Conservation (phyloP, 208 protist species). For the Acanthamoeba castellanii region DNA sequence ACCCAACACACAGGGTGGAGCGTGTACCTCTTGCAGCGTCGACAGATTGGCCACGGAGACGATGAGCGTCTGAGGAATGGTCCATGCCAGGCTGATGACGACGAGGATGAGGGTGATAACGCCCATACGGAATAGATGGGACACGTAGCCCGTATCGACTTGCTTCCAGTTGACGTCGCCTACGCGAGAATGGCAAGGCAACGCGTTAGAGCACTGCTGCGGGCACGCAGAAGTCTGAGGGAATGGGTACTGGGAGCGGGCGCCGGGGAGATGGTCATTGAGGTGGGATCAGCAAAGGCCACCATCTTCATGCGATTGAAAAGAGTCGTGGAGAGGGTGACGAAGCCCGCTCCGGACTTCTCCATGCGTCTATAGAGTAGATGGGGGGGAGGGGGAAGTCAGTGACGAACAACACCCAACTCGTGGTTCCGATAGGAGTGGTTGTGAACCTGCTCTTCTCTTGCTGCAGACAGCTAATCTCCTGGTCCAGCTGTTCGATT, state of each 20-base stretch:
- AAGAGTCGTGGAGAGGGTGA: not conserved
- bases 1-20: no score
- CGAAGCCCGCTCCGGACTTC: not conserved
- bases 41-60: slow-evolving; percentile 16
- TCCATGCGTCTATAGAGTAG: not conserved
- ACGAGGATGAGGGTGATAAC: not conserved
- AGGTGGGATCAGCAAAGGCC: not conserved
- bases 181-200: not conserved
- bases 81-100: slow-evolving; percentile 27
- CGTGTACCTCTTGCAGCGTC: not conserved
- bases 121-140: not conserved
- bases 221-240: not conserved
- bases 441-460: not conserved
- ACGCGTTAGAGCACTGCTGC: not conserved
- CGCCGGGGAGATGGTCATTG: slow-evolving; percentile 19
- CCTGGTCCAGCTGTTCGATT: not conserved
- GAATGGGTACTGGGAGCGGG: not conserved
- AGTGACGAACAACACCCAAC: not conserved
- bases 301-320: slow-evolving; percentile 52
- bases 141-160: slow-evolving; percentile 21
- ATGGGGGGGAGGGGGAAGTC: not conserved
- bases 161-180: slow-evolving; percentile 57
- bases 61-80: slow-evolving; percentile 39
- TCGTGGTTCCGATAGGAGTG: not conserved
- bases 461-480: not conserved